Base-by-base conservation (phyloP, 2,329 filamentous ascomycete genomes). In the Ciborinia camelliae region DNA sequence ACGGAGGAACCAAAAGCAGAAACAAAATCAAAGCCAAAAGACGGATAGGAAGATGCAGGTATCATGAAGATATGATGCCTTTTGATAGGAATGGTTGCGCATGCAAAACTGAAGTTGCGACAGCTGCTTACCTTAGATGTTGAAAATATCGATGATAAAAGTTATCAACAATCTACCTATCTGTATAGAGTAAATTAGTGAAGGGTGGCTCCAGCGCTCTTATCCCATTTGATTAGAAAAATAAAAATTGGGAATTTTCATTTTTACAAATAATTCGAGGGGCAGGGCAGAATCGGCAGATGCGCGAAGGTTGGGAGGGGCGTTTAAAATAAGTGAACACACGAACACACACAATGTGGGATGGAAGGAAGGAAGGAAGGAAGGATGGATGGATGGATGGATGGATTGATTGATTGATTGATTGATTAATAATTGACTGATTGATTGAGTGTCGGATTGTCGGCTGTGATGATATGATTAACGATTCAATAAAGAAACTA, bases 91-190 rank as follows among this genome's bases (percentile, higher is more conserved):
- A 58, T 32, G 54, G 32, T 35, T 58, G 45, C 45, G 41, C 57
- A 28, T 61, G 58, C 58, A 61, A 61, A 61, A 50, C 20, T 50
- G 47, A 61, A 39, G 47, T 61, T 51, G 58, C 58, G 58, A 61
- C 47, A 39, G 30, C 18, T 26, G 30, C 37, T 61, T 61, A 61
- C 58, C 58, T 61, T 51, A 23, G 4, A 37, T 37, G 18, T 28
- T 37, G 15, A 51, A 39, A 28, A n/a, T 52, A 52, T 50, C 12
- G 58, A 51, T 39, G 58, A 61, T 51, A 52, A 41, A 61, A 39
- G n/a, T 43, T 54, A 32, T 23, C 60, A 39, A 45, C 54, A 32
- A 43, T 54, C 28, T 45, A 30, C 28, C 39, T 28, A 45, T 20
- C 51, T 41, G 45, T 28, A 30, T 20, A 43, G 41, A 4, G 35